Evolutionary conservation across 371 early-diverging fungal species (phyloP), one percentile per base, ranked within the genome.

Genomic region (Saksenaea oblongispora): DNA sequence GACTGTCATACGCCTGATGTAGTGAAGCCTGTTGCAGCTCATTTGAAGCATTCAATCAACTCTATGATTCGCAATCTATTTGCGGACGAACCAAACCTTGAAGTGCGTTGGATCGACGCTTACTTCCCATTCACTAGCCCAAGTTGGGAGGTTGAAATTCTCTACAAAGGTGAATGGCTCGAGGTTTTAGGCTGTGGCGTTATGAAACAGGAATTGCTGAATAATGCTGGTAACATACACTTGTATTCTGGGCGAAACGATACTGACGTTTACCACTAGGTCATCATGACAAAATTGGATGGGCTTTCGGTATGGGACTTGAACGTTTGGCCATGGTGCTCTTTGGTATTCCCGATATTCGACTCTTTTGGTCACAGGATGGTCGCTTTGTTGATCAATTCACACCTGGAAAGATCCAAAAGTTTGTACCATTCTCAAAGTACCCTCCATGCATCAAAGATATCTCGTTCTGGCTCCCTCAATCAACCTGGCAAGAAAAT

Each of bases 261-360:
- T 47, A 47, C 22, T 17, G 4, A 47, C 18, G 53, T 13, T 31
- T 35, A 7, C 17, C 11, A 1, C 5, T 58, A 87, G 87, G 87
- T 34, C 79, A 84, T 60, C 54, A 85, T 1, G 87, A 93, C 59
- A 86, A 89, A 59, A 84, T 97, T 59, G 98, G 95, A 7, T 98
- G 98, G 97, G 99, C 98, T 7, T 97, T 95, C 73, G 99, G 99
- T 26, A 81, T 98, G 67, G 99, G 99, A 1, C 79, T 98, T 11
- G 99, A 98, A 72, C 83, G 99, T n/a, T 78, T 98, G 61, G 96
- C 98, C 0, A 95, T 98, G 96, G 93, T 96, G 1, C 77, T 98
- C 65, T 97, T 95, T 76, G 90, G 88, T 62, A 93, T 98, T 37
- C 96, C 95, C 0, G 99, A 98, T 72, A 98, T 98, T 58, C 90